Evolutionary conservation across 140 eudicot genomes (phyloP).

Genomic region (Cichorium intybus): DNA sequence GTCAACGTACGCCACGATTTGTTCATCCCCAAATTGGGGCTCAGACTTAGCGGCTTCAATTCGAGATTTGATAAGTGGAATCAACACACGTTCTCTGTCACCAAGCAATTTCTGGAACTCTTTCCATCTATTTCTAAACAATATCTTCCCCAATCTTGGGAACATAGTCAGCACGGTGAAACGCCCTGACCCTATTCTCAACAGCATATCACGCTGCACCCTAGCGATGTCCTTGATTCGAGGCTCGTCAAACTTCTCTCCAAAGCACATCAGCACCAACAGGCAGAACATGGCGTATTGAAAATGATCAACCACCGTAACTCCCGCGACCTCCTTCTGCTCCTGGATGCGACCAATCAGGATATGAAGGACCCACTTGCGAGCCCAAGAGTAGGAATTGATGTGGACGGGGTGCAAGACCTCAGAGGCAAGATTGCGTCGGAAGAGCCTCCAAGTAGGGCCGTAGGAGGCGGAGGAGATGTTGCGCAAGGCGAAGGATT

Average conservation of each 20-base stretch:
- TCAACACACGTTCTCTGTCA: constrained; percentile 26
- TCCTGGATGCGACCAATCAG: constrained; percentile 17
- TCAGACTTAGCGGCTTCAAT: not conserved
- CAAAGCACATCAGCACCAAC: constrained; percentile 27
- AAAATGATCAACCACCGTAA: constrained; percentile 24
- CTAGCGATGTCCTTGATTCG: constrained; percentile 15
- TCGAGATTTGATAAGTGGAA: constrained; percentile 39
- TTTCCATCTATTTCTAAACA: constrained; percentile 46
- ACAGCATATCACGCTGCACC: constrained; percentile 16
- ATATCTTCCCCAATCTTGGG: constrained; percentile 45
- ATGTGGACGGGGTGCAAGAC: constrained; percentile 48
- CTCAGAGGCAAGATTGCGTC: constrained; percentile 46
- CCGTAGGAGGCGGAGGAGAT: constrained; percentile 38
- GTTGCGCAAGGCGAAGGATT: constrained; percentile 32
- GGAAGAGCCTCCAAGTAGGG: constrained; percentile 23
- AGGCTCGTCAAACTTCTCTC: constrained; percentile 34
- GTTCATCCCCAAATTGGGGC: not conserved
- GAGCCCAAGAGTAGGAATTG: constrained; percentile 40
- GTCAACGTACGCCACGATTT: constrained; percentile 22
- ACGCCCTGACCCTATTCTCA: not conserved
- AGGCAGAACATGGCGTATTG: constrained; percentile 12
- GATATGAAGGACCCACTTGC: constrained; percentile 41
- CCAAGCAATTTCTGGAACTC: constrained; percentile 13
- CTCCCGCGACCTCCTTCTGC: not conserved
- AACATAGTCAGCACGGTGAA: constrained; percentile 23